Conservation (phyloP, 1,284 basidiomycete genomes). For the Thelephora terrestris region DNA sequence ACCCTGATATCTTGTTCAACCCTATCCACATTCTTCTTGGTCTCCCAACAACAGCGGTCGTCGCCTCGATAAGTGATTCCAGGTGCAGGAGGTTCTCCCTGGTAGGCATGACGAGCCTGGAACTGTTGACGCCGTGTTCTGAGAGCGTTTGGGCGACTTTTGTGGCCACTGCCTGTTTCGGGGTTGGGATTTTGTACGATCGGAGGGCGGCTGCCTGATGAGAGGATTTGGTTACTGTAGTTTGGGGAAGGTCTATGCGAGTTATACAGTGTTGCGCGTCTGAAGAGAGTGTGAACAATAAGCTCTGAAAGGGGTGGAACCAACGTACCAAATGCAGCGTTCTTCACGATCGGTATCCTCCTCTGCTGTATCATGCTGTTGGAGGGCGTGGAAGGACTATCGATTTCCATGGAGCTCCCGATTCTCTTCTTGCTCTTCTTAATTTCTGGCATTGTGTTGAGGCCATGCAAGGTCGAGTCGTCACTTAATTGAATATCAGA, state of each 20-base stretch:
- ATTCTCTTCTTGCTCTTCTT: conserved; percentile 40
- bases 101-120: conserved; percentile 86
- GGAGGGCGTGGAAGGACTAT: conserved; percentile 45
- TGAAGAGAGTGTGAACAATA: conserved; percentile 17
- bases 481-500: conserved; percentile 60
- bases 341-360: conserved; percentile 39
- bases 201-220: conserved; percentile 75
- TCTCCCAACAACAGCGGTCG: conserved; percentile 69
- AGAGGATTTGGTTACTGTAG: conserved; percentile 56
- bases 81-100: conserved; percentile 64
- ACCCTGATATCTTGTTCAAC: conserved; percentile 76
- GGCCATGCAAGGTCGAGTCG: conserved; percentile 22
- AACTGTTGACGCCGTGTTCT: conserved; percentile 68
- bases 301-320: background rate
- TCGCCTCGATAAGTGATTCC: conserved; percentile 64
- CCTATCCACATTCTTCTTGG: conserved; percentile 81
- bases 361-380: conserved; percentile 31
- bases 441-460: conserved; percentile 29
- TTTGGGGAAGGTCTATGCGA: conserved; percentile 48
- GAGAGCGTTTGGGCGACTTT: conserved; percentile 65
- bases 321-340: conserved; percentile 44
- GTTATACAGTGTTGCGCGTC: conserved; percentile 71
- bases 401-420: conserved; percentile 40
- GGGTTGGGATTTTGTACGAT: conserved; percentile 70
- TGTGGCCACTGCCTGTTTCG: conserved; percentile 64